These are phyloP conservation scores for Arthroderma sp. DNA, from an alignment of 2,329 filamentous ascomycete genomes.

Conservation along the genomic window DNA sequence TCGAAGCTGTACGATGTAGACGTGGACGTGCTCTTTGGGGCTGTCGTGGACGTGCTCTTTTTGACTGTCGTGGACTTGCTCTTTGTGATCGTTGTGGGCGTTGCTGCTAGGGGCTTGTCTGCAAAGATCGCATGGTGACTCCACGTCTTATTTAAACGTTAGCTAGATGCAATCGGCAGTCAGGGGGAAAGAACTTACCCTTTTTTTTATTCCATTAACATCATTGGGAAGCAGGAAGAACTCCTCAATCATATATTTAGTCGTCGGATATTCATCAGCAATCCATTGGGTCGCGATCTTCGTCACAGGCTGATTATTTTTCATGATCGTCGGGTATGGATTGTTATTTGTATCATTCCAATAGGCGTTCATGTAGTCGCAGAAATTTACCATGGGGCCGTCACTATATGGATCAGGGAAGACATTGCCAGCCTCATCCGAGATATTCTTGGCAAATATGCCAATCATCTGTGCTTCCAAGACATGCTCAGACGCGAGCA, in stretches of 20 bases:
- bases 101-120: no score
- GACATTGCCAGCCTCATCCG: accelerated
- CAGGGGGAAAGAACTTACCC: neutral
- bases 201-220: neutral
- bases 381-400: neutral
- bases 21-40: no score
- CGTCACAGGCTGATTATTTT: neutral
- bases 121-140: no score
- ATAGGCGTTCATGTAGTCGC: neutral
- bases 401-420: neutral
- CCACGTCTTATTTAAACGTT: no score
- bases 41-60: no score
- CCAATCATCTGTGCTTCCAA: neutral
- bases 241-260: neutral
- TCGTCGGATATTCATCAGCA: neutral
- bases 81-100: no score
- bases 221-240: neutral
- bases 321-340: neutral
- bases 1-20: no score
- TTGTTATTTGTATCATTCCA: neutral
- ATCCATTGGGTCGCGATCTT: neutral
- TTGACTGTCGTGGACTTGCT: no score
- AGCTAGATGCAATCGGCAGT: neutral
- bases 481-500: neutral
- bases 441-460: neutral